Evolutionary conservation across 169 alveolate species (phyloP).

Genomic region (Miamiensis avidus): DNA sequence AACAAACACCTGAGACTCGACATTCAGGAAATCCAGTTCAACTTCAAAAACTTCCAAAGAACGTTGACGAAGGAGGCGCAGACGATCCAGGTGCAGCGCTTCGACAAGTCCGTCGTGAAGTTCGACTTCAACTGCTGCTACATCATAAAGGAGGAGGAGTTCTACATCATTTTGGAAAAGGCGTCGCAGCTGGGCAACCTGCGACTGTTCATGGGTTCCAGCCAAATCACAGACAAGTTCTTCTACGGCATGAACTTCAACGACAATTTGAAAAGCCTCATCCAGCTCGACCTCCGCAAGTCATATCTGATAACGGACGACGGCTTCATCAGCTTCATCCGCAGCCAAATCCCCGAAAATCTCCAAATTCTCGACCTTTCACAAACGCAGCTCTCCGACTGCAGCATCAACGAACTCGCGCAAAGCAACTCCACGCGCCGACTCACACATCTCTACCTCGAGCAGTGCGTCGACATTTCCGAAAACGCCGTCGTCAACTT

Average conservation of each 20-base stretch:
- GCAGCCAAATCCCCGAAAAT: not conserved
- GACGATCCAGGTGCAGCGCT: not conserved
- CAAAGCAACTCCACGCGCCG: not conserved
- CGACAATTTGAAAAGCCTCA: not conserved
- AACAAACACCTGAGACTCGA: not conserved
- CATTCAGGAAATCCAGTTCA: not conserved
- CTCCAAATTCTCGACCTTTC: not conserved
- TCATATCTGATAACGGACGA: conserved; percentile 2
- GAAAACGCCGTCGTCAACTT: conserved; percentile 5
- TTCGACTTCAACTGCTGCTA: conserved; percentile 8
- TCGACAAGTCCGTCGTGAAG: not conserved
- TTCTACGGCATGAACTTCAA: conserved; percentile 23
- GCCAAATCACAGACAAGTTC: conserved; percentile 9
- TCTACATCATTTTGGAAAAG: conserved; percentile 17
- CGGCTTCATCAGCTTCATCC: conserved; percentile 11
- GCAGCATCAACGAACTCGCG: not conserved
- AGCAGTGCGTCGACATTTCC: not conserved
- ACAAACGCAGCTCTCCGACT: not conserved
- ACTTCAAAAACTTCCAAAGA: conserved; percentile 7
- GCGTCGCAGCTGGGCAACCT: not conserved
- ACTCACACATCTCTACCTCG: not conserved
- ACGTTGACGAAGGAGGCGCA: conserved; percentile 11
- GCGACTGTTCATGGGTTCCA: not conserved
- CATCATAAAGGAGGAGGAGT: conserved; percentile 18
- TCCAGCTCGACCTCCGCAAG: not conserved